Base-by-base conservation (phyloP, 257 asterid genomes). In the Avicennia marina region DNA sequence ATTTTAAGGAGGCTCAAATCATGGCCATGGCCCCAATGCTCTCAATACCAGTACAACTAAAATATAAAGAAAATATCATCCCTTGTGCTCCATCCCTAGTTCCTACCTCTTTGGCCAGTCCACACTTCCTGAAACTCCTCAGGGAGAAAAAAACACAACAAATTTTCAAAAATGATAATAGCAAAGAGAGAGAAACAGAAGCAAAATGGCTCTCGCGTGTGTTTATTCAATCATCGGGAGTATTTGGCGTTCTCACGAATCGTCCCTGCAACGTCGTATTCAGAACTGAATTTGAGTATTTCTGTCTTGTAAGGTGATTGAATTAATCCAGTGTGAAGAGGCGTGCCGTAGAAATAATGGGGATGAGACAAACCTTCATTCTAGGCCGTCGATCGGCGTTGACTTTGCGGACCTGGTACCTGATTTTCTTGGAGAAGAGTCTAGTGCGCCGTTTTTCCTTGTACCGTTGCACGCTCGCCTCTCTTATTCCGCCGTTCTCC, bases 321-420 rank as follows among this genome's bases (percentile, higher is more conserved):
- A n/a, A n/a, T n/a, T 36, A 11, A 36, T 36, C 13, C 6, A 11
- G 13, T 13, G 53, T 0, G 24, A 2, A 43, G 58, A 15, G 46
- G 41, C 10, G 6, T 2, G 7, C 6, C 21, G n/a, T 41, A 57
- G 29, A 0, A 43, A 43, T 8, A 31, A 5, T 41, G 16, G 56
- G 22, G 29, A 25, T 15, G 46, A 41, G 19, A 10, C 29, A 8
- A 52, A 89, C 96, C 94, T 87, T 84, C 84, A 82, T 84, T 69
- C 91, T 75, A 11, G 95, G 95, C 26, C 94, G 87, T 70, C 78
- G 83, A 65, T 90, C 96, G 0, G 94, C 95, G 27, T 90, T 90
- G 73, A 87, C 82, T 77, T 90, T 90, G 5, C 96, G 74, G 31
- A 87, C 96, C 47, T 90, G 86, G 31, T 85, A 90, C 15, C 90